Evolutionary conservation across 2,329 filamentous ascomycete genomes (phyloP).

Genomic region (Thielaviopsis musarum): DNA sequence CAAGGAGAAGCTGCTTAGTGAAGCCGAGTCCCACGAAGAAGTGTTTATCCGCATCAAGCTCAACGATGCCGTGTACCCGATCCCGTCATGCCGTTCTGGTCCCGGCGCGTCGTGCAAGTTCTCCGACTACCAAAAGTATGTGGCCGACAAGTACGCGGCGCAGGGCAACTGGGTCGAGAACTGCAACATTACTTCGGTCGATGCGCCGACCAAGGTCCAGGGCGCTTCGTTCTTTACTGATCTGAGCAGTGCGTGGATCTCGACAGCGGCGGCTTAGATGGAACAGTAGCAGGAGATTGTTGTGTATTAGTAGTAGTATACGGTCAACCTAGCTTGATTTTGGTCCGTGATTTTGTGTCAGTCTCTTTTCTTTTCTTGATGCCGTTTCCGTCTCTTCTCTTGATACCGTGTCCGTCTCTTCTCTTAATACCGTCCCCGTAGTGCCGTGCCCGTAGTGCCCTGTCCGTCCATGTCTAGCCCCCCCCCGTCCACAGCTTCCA

Average conservation of each 20-base stretch:
- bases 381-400: too few relatives aligned
- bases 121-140: slow-evolving; percentile 26
- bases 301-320: neutral
- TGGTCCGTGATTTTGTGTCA: too few relatives aligned
- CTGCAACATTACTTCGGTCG: slow-evolving; percentile 28
- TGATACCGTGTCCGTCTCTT: neutral
- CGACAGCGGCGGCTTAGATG: slow-evolving; percentile 8
- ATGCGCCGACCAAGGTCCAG: slow-evolving; percentile 24
- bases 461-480: neutral
- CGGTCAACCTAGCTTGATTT: neutral
- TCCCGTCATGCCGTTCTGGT: slow-evolving; percentile 36
- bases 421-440: neutral
- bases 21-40: slow-evolving; percentile 16
- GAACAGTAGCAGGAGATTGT: neutral
- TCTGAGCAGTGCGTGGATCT: slow-evolving; percentile 23
- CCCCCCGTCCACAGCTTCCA: neutral
- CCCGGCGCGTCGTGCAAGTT: slow-evolving; percentile 37
- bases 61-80: slow-evolving; percentile 46
- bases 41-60: slow-evolving; percentile 39
- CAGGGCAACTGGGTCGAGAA: slow-evolving; percentile 33
- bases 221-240: slow-evolving; percentile 35
- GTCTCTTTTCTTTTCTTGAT: neutral
- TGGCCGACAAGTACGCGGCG: slow-evolving; percentile 27
- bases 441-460: too few relatives aligned
- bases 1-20: slow-evolving; percentile 3